phyloP scores from a whole-genome alignment of 139 green algal species.

The Pleodorina starrii region DNA sequence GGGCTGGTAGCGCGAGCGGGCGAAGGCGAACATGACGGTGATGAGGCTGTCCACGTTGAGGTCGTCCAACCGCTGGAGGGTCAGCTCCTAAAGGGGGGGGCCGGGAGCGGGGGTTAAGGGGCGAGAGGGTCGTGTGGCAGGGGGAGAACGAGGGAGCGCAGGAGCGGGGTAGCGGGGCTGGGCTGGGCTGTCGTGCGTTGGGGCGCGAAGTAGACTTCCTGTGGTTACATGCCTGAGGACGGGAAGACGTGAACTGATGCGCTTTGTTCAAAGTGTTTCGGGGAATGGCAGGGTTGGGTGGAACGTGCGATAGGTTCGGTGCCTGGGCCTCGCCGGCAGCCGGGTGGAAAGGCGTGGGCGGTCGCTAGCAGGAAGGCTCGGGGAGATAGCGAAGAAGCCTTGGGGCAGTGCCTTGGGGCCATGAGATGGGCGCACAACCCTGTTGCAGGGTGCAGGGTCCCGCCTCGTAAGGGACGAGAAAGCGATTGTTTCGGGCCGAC shows the following conservation, averaged over 20 bases:
- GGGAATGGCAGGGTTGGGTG: too few relatives aligned
- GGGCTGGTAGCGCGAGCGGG: background rate
- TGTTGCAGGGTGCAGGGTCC: background rate
- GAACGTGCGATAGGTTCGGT: too few relatives aligned
- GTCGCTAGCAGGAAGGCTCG: too few relatives aligned
- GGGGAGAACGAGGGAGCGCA: too few relatives aligned
- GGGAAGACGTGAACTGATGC: background rate
- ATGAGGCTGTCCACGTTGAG: conserved; percentile 7
- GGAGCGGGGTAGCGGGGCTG: background rate
- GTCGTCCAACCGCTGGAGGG: conserved; percentile 21
- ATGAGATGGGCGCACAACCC: too few relatives aligned
- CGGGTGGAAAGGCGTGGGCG: too few relatives aligned
- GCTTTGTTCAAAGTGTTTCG: background rate
- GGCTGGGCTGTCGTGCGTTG: background rate
- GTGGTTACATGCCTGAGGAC: background rate
- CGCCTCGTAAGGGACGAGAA: background rate
- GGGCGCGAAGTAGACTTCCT: background rate
- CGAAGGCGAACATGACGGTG: conserved; percentile 35
- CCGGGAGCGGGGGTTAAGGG: too few relatives aligned
- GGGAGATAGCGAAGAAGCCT: too few relatives aligned
- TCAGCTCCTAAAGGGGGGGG: too few relatives aligned
- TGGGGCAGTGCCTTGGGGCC: too few relatives aligned
- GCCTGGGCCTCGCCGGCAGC: too few relatives aligned
- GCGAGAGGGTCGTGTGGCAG: too few relatives aligned
- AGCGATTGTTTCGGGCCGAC: background rate